Evolutionary conservation across 495 filamentous ascomycete genomes (phyloP).

Genomic region (Schizothecium vesticola): DNA sequence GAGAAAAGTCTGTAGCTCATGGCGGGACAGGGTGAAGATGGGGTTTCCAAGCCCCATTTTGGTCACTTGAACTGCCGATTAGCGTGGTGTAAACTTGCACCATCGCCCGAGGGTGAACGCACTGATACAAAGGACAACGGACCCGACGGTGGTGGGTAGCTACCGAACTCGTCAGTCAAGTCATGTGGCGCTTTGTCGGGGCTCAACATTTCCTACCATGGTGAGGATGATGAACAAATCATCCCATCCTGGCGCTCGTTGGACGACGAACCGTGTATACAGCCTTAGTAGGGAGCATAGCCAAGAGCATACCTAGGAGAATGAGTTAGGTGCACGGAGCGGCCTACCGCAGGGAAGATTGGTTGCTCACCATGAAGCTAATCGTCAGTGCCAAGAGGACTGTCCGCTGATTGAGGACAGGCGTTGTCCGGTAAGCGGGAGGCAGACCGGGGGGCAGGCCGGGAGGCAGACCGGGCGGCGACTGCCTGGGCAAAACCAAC

Average conservation of each 20-base stretch:
- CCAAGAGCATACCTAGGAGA: constrained; percentile 17
- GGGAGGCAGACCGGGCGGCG: no score
- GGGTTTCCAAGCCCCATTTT: neutral
- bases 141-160: neutral
- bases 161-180: neutral
- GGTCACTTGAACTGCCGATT: no score
- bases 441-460: no score
- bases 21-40: neutral
- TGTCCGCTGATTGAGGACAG: neutral
- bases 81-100: neutral
- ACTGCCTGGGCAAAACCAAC: no score
- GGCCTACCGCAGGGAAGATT: neutral
- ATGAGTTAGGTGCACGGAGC: neutral
- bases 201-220: constrained; percentile 14
- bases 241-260: constrained; percentile 29
- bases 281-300: constrained; percentile 26
- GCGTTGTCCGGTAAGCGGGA: neutral
- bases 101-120: neutral
- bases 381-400: constrained; percentile 2
- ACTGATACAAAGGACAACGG: neutral
- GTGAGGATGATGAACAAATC: constrained; percentile 31
- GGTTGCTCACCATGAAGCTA: neutral
- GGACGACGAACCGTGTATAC: constrained; percentile 22
- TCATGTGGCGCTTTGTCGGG: neutral
- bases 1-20: neutral